Conservation (phyloP, 768 basidiomycete species). For the Podaxis carcinomalis region DNA sequence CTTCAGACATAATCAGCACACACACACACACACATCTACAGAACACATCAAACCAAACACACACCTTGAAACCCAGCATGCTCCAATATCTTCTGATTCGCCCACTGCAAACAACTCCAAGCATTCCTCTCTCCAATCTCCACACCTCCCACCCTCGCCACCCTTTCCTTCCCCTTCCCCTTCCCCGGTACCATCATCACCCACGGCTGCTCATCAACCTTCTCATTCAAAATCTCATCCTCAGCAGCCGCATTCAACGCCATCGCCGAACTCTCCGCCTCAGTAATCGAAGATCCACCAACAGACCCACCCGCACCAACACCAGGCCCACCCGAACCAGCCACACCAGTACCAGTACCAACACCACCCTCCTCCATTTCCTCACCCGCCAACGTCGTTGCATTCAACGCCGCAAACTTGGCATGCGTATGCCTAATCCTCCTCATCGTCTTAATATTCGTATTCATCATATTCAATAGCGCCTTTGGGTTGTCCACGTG, state of each 20-base stretch:
- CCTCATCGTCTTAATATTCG: constrained; percentile 71
- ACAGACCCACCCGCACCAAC: constrained; percentile 11
- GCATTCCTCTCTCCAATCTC: constrained; percentile 63
- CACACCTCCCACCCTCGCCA: constrained; percentile 23
- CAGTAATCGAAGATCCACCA: constrained; percentile 11
- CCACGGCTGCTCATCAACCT: constrained; percentile 65
- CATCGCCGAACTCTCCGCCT: constrained; percentile 17
- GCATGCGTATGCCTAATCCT: constrained; percentile 69
- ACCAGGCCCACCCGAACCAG: constrained; percentile 18
- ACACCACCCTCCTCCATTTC: constrained; percentile 32
- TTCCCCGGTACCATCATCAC: constrained; percentile 20
- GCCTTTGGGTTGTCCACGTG: constrained; percentile 34
- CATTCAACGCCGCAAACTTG: constrained; percentile 58
- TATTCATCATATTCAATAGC: constrained; percentile 67
- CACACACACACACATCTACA: not conserved
- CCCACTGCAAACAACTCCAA: constrained; percentile 65
- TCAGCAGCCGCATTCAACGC: constrained; percentile 22
- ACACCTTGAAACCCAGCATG: constrained; percentile 91
- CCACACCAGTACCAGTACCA: constrained; percentile 17
- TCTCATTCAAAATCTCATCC: constrained; percentile 37
- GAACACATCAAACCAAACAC: constrained; percentile 25
- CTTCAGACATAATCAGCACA: constrained; percentile 28
- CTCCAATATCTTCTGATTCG: constrained; percentile 73
- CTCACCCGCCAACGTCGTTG: constrained; percentile 25
- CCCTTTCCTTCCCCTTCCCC: constrained; percentile 16